phyloP scores from a whole-genome alignment of 768 basidiomycete genomes.

The Phanerochaete carnosa region DNA sequence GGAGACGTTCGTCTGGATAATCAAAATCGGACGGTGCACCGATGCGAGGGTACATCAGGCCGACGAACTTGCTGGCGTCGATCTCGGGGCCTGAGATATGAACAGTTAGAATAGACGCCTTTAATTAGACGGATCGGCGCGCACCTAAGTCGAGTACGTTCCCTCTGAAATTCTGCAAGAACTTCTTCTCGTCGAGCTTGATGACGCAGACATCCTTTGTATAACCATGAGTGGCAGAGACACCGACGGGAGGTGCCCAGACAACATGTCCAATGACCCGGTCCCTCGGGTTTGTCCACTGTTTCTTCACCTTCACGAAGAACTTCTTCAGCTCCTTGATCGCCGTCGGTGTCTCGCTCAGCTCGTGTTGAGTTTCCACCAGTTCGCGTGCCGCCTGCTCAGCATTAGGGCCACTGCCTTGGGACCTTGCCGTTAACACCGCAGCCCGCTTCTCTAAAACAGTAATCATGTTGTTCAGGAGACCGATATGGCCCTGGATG shows the following conservation, averaged over 20 bases:
- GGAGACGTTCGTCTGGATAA: too few relatives aligned
- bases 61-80: too few relatives aligned
- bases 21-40: too few relatives aligned
- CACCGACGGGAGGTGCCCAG: slow-evolving; percentile 36
- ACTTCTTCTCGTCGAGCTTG: too few relatives aligned
- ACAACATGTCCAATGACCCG: slow-evolving; percentile 37
- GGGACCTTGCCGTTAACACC: slow-evolving; percentile 16
- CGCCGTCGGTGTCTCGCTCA: slow-evolving; percentile 12
- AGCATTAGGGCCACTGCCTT: slow-evolving; percentile 11
- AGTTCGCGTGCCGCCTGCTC: slow-evolving; percentile 12
- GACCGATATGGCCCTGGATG: too few relatives aligned
- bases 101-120: too few relatives aligned
- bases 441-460: slow-evolving; percentile 19
- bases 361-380: slow-evolving; percentile 5
- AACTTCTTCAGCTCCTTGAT: slow-evolving; percentile 29
- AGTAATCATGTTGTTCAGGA: too few relatives aligned
- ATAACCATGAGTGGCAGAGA: slow-evolving; percentile 28
- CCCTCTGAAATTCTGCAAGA: too few relatives aligned
- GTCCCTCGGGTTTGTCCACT: slow-evolving; percentile 29
- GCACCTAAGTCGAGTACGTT: too few relatives aligned
- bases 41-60: too few relatives aligned
- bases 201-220: slow-evolving; percentile 37
- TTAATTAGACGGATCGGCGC: too few relatives aligned
- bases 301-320: slow-evolving; percentile 29
- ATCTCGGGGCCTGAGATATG: too few relatives aligned